phyloP scores from a whole-genome alignment of 1,139 yeast species.

The Diutina sp. region DNA sequence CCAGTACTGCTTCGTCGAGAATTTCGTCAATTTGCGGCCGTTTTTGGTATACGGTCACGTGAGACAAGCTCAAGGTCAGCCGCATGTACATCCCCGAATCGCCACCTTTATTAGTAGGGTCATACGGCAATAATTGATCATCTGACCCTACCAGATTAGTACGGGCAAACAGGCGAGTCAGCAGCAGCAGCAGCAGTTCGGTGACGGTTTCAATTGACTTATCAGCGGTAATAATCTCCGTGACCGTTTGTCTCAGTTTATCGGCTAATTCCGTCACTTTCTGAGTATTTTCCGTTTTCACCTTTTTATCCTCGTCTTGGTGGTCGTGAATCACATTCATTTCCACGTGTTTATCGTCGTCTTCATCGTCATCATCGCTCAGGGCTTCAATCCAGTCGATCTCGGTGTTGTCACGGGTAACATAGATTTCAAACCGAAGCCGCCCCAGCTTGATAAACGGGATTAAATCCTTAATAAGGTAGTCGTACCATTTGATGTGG shows the following conservation, averaged over 20 bases:
- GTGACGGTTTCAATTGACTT: background rate
- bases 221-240: no score
- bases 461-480: conserved; percentile 16
- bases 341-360: background rate
- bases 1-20: background rate
- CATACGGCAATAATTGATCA: background rate
- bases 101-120: background rate
- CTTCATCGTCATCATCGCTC: background rate
- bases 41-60: background rate
- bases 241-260: background rate
- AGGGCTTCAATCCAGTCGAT: background rate
- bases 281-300: background rate
- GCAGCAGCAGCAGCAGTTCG: background rate
- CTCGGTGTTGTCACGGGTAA: conserved; percentile 10
- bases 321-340: background rate
- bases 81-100: background rate
- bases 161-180: background rate
- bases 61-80: background rate
- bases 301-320: background rate
- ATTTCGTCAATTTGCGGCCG: background rate
- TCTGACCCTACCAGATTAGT: background rate
- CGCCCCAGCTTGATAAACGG: conserved; percentile 14
- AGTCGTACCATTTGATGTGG: conserved; percentile 25
- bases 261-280: background rate
- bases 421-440: conserved; percentile 13